phyloP scores from a whole-genome alignment of 768 basidiomycete species.

The Cytidiella melzeri region DNA sequence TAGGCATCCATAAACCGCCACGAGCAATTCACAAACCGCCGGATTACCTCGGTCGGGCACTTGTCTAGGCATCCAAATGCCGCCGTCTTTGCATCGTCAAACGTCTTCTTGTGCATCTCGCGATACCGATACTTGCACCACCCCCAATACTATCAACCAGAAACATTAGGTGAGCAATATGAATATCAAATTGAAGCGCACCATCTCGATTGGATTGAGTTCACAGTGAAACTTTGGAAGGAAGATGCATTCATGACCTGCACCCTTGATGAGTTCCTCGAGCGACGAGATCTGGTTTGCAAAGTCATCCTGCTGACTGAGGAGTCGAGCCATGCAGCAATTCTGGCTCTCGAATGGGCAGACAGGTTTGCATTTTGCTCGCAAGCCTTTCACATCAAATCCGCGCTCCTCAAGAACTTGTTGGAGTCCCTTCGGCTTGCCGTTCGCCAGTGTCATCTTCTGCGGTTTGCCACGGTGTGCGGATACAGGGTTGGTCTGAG shows the following conservation, averaged over 20 bases:
- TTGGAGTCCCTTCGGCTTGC: too few relatives aligned
- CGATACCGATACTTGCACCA: too few relatives aligned
- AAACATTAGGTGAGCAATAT: not conserved
- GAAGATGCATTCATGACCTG: constrained; percentile 35
- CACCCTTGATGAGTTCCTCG: constrained; percentile 24
- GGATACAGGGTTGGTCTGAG: too few relatives aligned
- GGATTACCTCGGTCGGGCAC: too few relatives aligned
- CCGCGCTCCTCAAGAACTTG: constrained; percentile 36
- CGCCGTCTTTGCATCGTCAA: too few relatives aligned
- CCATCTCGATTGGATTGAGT: constrained; percentile 43
- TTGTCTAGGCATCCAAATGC: too few relatives aligned
- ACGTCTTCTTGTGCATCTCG: too few relatives aligned
- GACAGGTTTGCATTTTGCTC: constrained; percentile 32
- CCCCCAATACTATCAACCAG: too few relatives aligned
- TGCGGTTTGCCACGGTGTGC: too few relatives aligned
- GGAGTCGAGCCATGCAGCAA: constrained; percentile 33
- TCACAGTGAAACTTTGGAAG: constrained; percentile 42
- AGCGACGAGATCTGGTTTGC: constrained; percentile 29
- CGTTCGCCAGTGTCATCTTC: too few relatives aligned
- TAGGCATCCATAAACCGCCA: constrained; percentile 35
- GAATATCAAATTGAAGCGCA: constrained; percentile 12
- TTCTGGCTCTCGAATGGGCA: constrained; percentile 28
- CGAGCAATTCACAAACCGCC: too few relatives aligned
- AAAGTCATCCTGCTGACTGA: constrained; percentile 37
- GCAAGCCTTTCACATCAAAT: constrained; percentile 29